Percentiles rank a stretch among this genome's conserved stretches.
Evolutionary conservation across 768 basidiomycete species (phyloP).

Genomic region (Daedalea quercina): DNA sequence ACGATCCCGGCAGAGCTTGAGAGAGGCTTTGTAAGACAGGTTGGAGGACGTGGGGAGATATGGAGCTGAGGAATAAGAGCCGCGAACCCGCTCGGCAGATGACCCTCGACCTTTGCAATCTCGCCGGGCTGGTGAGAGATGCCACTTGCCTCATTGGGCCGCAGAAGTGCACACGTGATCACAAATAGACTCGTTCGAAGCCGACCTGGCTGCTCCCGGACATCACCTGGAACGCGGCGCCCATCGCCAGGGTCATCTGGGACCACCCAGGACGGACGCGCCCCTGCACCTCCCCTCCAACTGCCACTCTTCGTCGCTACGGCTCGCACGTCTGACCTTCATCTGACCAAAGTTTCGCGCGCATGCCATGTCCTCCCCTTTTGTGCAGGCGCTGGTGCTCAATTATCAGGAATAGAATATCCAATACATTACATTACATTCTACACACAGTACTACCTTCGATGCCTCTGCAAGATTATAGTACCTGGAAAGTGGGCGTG

Average conservation of each 20-base stretch:
- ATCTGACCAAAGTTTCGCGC: too few relatives aligned
- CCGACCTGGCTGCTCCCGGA: neutral
- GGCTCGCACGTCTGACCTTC: too few relatives aligned
- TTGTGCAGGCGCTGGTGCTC: too few relatives aligned
- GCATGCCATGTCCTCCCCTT: too few relatives aligned
- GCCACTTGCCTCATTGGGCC: neutral
- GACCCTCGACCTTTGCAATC: neutral
- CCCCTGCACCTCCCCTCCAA: neutral
- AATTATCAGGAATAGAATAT: too few relatives aligned
- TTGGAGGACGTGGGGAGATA: neutral
- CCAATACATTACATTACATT: too few relatives aligned
- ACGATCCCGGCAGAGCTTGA: conserved; percentile 28
- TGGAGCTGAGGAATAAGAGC: neutral
- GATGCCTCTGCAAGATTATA: too few relatives aligned
- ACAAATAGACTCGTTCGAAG: neutral
- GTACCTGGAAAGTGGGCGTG: too few relatives aligned
- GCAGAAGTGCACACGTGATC: neutral
- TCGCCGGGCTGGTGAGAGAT: neutral
- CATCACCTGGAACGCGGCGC: neutral
- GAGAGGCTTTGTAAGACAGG: neutral
- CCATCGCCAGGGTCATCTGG: neutral
- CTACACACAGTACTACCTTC: too few relatives aligned
- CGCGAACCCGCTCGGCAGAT: neutral
- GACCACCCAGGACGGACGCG: neutral
- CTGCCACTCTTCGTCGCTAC: too few relatives aligned